Conservation (phyloP, 768 basidiomycete genomes). For the Boletus reticuloceps region DNA sequence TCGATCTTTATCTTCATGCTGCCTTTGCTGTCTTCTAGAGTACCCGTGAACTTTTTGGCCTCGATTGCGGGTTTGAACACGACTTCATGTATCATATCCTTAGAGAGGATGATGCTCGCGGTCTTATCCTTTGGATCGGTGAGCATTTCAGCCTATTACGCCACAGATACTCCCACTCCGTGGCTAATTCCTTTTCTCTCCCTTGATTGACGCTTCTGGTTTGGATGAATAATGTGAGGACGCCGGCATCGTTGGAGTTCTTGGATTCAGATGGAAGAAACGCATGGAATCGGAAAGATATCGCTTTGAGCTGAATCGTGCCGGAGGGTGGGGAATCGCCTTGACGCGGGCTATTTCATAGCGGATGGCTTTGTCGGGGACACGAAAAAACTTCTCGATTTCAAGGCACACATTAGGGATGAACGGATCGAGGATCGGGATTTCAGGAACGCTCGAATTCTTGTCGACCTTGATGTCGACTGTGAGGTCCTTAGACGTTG, state of each 20-base stretch:
- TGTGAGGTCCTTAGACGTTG: neutral
- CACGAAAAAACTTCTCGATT: neutral
- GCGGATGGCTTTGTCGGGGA: neutral
- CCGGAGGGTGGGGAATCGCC: neutral
- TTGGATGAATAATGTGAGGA: neutral
- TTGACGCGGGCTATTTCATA: neutral
- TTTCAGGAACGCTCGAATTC: neutral
- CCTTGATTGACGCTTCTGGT: neutral
- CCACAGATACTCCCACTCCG: neutral
- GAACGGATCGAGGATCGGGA: too few species aligned
- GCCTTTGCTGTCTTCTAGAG: too few species aligned
- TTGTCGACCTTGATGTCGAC: neutral
- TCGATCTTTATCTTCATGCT: too few species aligned
- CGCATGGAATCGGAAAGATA: neutral
- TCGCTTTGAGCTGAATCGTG: neutral
- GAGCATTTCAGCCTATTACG: neutral
- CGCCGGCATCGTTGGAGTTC: neutral
- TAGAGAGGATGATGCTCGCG: neutral
- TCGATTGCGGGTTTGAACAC: neutral
- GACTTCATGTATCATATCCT: neutral
- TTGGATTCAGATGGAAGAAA: neutral
- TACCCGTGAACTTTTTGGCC: too few species aligned
- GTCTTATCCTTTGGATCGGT: neutral
- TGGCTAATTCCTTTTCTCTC: neutral
- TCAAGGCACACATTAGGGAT: neutral